Evolutionary conservation across 2,329 filamentous ascomycete species (phyloP), one percentile per base, ranked within the genome.

Genomic region (Scedosporium dehoogii): DNA sequence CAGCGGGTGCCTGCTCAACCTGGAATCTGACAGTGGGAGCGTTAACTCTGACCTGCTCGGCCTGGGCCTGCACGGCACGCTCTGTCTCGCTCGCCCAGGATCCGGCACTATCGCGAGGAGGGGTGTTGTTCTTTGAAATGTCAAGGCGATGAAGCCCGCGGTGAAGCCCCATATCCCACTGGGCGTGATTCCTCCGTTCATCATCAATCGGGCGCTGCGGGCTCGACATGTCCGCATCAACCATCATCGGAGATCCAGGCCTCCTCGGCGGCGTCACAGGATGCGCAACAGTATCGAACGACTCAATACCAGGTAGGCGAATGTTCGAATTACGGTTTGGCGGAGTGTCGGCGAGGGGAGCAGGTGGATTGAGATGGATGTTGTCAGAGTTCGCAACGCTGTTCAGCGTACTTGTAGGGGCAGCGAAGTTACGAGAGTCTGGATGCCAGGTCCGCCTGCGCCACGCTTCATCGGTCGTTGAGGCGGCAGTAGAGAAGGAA

Each of bases 361-460:
- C 53, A 6, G 51, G 60, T 59, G 76, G 83, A 74, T 69, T 84
- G 69, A 71, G 85, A 71, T 75, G 83, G 74, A 76, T 81, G 66
- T 78, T 85, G 71, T 73, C 85, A 69, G 89, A 85, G 4, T 86
- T 91, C 65, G 90, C 85, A 46, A 91, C 89, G 66, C 90, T 89
- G 68, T 85, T 90, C 61, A 96, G 73, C 92, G 59, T 61, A 14
- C 87, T 89, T 16, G 84, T 82, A 58, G 87, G 85, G 38, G 85
- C 78, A 64, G 81, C 81, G 65, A 85, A 85, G 65, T 82, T 82
- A 16, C 83, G 81, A 64, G 86, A 89, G 65, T 91, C 90, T 0
- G 91, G 90, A 73, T 97, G 92, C 92, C 92, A 97, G 2, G 92
- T 97, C 61, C 92, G 84, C 65, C 92, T 81, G 66, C 92, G 85